These are phyloP conservation scores for Mycena venus DNA, from an alignment of 768 basidiomycete genomes.

Conservation along the genomic window DNA sequence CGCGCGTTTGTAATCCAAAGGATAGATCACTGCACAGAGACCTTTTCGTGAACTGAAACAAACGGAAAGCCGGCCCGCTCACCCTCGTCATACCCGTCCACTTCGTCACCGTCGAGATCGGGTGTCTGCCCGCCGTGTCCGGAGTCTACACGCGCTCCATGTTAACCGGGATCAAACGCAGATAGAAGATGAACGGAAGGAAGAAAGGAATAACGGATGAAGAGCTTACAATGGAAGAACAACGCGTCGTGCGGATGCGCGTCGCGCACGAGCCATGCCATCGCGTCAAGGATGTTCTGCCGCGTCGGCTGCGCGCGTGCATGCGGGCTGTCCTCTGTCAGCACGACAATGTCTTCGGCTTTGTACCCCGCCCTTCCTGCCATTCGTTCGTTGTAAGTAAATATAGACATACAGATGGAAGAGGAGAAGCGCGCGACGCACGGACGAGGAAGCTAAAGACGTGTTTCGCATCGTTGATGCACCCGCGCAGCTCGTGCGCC, in stretches of 20 bases:
- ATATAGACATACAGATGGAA: conserved; percentile 38
- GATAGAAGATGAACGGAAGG: neutral
- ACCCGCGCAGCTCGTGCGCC: conserved; percentile 74
- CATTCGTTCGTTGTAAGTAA: too few species aligned
- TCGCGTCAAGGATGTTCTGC: conserved; percentile 61
- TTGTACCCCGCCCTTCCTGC: conserved; percentile 64
- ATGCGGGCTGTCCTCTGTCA: conserved; percentile 72
- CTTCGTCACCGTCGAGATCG: conserved; percentile 84
- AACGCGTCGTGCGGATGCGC: conserved; percentile 80
- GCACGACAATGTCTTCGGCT: conserved; percentile 73
- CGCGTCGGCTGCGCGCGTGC: conserved; percentile 59
- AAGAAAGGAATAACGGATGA: neutral
- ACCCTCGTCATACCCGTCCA: conserved; percentile 87
- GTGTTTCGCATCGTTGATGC: conserved; percentile 85
- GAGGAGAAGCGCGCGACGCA: conserved; percentile 46
- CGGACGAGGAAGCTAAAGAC: conserved; percentile 77
- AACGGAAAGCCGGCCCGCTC: neutral
- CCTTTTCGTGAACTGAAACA: neutral
- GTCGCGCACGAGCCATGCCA: conserved; percentile 74
- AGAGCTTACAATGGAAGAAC: conserved; percentile 77
- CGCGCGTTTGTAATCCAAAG: conserved; percentile 82
- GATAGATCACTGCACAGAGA: conserved; percentile 78
- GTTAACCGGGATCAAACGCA: too few species aligned
- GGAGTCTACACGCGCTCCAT: conserved; percentile 67
- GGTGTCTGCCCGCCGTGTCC: conserved; percentile 95